Percentiles rank a stretch among this genome's conserved stretches.
These are phyloP conservation scores for Tricholoma saponaceum DNA, from an alignment of 768 basidiomycete species.

Conservation along the genomic window DNA sequence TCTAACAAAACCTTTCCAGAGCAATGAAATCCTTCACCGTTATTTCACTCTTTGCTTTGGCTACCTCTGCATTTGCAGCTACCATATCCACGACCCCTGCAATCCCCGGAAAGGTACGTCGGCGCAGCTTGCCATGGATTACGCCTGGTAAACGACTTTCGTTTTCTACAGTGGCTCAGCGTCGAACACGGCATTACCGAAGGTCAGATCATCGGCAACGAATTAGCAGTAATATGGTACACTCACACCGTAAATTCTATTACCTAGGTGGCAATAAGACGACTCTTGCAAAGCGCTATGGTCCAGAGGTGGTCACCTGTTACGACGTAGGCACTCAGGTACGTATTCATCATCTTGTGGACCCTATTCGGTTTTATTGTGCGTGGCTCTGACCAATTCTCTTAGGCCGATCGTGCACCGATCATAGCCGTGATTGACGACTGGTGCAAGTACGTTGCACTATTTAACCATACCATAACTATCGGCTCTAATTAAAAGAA, in stretches of 20 bases:
- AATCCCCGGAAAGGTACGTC: neutral
- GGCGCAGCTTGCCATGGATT: neutral
- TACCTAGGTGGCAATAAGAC: neutral
- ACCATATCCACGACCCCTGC: slow-evolving; percentile 1
- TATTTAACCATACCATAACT: neutral
- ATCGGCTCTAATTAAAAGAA: neutral
- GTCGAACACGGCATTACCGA: slow-evolving; percentile 5
- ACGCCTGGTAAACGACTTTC: neutral
- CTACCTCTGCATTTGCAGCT: slow-evolving; percentile 1
- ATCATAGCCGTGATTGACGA: slow-evolving; percentile 7
- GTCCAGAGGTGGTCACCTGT: slow-evolving; percentile 7
- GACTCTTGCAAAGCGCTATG: neutral
- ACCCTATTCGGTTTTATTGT: neutral
- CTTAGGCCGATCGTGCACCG: slow-evolving; percentile 6
- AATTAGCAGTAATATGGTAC: neutral
- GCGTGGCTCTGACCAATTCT: neutral
- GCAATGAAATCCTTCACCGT: neutral
- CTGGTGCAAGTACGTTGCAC: slow-evolving; percentile 8
- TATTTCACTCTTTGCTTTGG: slow-evolving; percentile 1
- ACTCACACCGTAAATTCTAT: neutral
- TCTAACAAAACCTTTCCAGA: slow-evolving; percentile 1
- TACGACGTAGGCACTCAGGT: slow-evolving; percentile 5
- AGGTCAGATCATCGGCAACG: neutral
- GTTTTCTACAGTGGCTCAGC: slow-evolving; percentile 3
- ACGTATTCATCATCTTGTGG: neutral